Percentiles rank a stretch among this genome's conserved stretches.
These are phyloP conservation scores for Brassica hybrid DNA, from an alignment of 441 rosid species.

Conservation along the genomic window DNA sequence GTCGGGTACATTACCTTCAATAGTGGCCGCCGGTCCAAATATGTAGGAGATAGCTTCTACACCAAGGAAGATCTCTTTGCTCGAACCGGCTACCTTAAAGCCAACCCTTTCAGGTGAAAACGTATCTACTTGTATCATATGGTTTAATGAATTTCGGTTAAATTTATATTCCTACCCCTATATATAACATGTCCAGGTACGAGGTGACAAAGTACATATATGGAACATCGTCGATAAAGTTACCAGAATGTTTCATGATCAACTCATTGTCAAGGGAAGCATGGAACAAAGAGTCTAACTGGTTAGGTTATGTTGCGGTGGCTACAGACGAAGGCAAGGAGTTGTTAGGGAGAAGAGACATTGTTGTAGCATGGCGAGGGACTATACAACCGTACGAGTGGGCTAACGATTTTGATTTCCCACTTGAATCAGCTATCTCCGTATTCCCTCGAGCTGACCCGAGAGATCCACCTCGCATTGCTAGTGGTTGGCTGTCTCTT, in stretches of 20 bases:
- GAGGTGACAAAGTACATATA: too few relatives aligned
- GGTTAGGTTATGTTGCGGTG: too few relatives aligned
- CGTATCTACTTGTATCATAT: background rate
- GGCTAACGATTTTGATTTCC: constrained; percentile 36
- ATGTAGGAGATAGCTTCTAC: constrained; percentile 41
- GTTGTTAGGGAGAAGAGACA: constrained; percentile 45
- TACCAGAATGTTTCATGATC: too few relatives aligned
- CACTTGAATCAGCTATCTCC: constrained; percentile 22
- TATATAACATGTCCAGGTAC: too few relatives aligned
- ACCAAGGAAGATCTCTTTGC: constrained; percentile 44
- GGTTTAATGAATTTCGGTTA: too few relatives aligned
- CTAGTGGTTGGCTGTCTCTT: too few relatives aligned
- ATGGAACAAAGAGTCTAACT: too few relatives aligned
- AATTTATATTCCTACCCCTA: too few relatives aligned
- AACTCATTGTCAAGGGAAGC: too few relatives aligned
- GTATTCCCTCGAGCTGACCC: constrained; percentile 40
- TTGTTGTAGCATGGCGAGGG: constrained; percentile 55
- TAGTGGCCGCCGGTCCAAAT: constrained; percentile 27
- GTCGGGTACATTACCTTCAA: constrained; percentile 43
- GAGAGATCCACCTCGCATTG: constrained; percentile 23
- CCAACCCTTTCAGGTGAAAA: constrained; percentile 30
- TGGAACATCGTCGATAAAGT: too few relatives aligned
- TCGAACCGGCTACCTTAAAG: constrained; percentile 27
- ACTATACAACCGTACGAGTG: constrained; percentile 45
- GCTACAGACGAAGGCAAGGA: too few relatives aligned